Conservation (phyloP, 177 flowering plant species). For the Vitis hybrid region DNA sequence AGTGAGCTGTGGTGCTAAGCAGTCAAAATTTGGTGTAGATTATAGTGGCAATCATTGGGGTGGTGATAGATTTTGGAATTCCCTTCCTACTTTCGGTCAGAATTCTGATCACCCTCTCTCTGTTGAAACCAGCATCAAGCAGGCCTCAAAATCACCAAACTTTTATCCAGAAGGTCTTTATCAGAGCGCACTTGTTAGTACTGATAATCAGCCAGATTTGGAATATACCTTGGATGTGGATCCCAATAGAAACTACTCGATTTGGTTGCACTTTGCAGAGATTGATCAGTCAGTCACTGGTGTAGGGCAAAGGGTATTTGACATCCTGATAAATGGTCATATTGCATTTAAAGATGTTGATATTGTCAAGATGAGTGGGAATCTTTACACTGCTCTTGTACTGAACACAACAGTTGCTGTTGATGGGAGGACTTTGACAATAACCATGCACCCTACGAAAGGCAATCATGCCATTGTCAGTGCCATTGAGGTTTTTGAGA, state of each 20-base stretch:
- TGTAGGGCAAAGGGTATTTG: slow-evolving; percentile 78
- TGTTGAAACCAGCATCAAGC: slow-evolving; percentile 47
- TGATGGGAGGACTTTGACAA: slow-evolving; percentile 75
- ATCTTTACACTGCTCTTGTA: slow-evolving; percentile 65
- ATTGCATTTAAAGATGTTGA: slow-evolving; percentile 66
- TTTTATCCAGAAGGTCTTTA: slow-evolving; percentile 85
- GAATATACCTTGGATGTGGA: slow-evolving; percentile 75
- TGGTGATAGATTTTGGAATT: slow-evolving; percentile 90
- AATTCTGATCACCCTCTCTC: slow-evolving; percentile 46
- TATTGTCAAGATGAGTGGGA: slow-evolving; percentile 63
- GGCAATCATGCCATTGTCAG: slow-evolving; percentile 65
- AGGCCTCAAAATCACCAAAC: slow-evolving; percentile 68
- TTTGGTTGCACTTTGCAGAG: slow-evolving; percentile 98
- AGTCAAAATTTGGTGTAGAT: slow-evolving; percentile 73
- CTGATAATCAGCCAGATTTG: slow-evolving; percentile 62
- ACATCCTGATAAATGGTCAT: slow-evolving; percentile 83
- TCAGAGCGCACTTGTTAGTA: slow-evolving; percentile 67
- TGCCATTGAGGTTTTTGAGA: slow-evolving; percentile 91
- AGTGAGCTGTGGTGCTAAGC: slow-evolving; percentile 57
- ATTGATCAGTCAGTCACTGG: slow-evolving; percentile 63
- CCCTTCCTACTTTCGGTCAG: slow-evolving; percentile 49
- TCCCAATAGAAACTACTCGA: slow-evolving; percentile 82
- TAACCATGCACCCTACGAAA: slow-evolving; percentile 62
- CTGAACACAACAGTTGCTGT: slow-evolving; percentile 78
- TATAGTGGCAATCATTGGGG: slow-evolving; percentile 79